These are phyloP conservation scores for Physaria fendleri DNA, from an alignment of 345 rosid genomes.

Conservation along the genomic window DNA sequence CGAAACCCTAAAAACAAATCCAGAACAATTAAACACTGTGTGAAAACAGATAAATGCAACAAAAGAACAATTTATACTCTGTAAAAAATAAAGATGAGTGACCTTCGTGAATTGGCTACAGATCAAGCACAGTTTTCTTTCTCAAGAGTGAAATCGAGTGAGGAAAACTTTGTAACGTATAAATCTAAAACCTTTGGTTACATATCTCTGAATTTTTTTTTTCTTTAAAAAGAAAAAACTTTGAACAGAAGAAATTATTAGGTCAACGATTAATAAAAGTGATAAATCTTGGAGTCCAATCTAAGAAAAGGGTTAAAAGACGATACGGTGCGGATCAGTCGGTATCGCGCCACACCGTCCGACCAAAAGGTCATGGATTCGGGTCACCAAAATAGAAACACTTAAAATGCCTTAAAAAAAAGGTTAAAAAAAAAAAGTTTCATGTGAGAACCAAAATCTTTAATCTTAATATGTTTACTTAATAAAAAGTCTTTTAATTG, in stretches of 20 bases:
- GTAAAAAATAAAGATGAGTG: conserved; percentile 10
- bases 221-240: not conserved
- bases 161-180: conserved; percentile 11
- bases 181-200: conserved; percentile 1
- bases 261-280: conserved; percentile 6
- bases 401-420: too few species aligned
- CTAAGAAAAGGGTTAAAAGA: not conserved
- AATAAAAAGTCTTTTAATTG: too few species aligned
- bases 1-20: conserved; percentile 20
- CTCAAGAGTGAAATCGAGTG: not conserved
- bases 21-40: conserved; percentile 14
- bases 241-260: not conserved
- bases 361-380: not conserved
- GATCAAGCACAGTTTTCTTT: conserved; percentile 5
- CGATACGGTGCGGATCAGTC: not conserved
- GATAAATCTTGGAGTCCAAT: conserved; percentile 19
- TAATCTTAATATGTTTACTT: too few species aligned
- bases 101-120: conserved; percentile 31
- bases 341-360: too few species aligned
- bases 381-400: too few species aligned
- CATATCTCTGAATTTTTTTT: not conserved
- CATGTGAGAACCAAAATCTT: not conserved
- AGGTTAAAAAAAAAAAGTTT: too few species aligned
- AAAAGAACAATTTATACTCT: not conserved
- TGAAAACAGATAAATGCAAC: not conserved